Conservation (phyloP, 108 stramenopile species). For the Chaetoceros tenuissimus region DNA sequence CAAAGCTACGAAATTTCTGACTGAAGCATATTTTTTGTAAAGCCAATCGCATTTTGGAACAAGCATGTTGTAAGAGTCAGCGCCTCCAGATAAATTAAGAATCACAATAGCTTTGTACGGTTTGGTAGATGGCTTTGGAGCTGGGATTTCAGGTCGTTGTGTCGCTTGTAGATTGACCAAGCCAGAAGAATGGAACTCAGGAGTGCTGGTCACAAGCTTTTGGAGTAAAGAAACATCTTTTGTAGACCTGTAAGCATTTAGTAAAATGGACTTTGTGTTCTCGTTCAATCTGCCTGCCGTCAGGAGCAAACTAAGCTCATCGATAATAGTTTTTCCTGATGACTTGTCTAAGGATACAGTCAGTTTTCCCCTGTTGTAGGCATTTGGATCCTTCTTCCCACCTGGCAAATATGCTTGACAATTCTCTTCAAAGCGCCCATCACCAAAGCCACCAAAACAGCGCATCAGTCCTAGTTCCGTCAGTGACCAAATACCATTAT, state of each 20-base stretch:
- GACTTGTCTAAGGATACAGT: not conserved
- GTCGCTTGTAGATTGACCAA: conserved; percentile 13
- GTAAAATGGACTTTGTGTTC: conserved; percentile 15
- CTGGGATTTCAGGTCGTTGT: not conserved
- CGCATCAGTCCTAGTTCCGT: conserved; percentile 33
- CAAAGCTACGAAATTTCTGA: conserved; percentile 1
- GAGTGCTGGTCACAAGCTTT: conserved; percentile 20
- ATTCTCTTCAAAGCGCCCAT: no score
- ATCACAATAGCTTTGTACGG: conserved; percentile 21
- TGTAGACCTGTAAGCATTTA: conserved; percentile 8
- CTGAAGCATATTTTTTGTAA: conserved; percentile 1
- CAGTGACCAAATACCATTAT: conserved; percentile 37
- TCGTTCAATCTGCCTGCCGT: conserved; percentile 40
- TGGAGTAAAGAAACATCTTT: conserved; percentile 8
- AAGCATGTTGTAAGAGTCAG: conserved; percentile 46
- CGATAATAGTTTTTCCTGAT: conserved; percentile 11
- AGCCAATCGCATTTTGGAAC: conserved; percentile 19
- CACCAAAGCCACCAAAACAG: conserved; percentile 35
- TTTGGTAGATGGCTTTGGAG: conserved; percentile 2
- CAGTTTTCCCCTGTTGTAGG: no score
- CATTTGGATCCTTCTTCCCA: no score
- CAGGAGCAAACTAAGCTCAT: conserved; percentile 23
- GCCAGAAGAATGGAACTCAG: conserved; percentile 42
- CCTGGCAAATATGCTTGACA: no score
- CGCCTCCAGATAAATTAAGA: conserved; percentile 19